Evolutionary conservation across 805 yeast genomes (phyloP).

Genomic region (Pichia cephalocereana): DNA sequence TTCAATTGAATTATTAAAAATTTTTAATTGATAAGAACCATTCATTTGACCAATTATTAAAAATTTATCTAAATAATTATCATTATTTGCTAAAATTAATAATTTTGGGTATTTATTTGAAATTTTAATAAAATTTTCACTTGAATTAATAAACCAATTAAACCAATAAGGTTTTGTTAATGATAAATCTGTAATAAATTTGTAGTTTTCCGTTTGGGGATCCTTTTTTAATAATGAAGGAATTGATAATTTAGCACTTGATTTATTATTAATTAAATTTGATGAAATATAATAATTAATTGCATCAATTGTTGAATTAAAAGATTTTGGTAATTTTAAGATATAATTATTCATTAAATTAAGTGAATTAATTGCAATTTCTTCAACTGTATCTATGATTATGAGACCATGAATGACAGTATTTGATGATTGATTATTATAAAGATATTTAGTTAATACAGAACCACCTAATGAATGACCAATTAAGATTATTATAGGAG

Average conservation of each 20-base stretch:
- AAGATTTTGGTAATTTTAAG: constrained; percentile 51
- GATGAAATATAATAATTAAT: constrained; percentile 74
- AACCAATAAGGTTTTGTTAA: constrained; percentile 66
- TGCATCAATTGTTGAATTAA: constrained; percentile 46
- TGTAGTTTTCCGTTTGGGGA: constrained; percentile 1
- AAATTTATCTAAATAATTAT: constrained; percentile 65
- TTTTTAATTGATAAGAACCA: constrained; percentile 86
- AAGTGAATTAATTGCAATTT: constrained; percentile 70
- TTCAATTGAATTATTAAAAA: constrained; percentile 37
- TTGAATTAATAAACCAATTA: constrained; percentile 71
- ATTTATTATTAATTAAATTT: constrained; percentile 41
- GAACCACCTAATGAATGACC: constrained; percentile 96
- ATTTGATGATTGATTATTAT: constrained; percentile 7
- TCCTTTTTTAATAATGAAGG: constrained; percentile 47
- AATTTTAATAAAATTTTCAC: constrained; percentile 35
- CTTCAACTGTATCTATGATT: constrained; percentile 90
- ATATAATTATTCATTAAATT: constrained; percentile 60
- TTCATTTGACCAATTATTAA: constrained; percentile 97
- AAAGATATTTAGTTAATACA: constrained; percentile 49
- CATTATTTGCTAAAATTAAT: constrained; percentile 80
- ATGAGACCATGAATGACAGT: constrained; percentile 44
- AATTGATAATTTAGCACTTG: constrained; percentile 68
- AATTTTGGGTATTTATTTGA: constrained; percentile 47
- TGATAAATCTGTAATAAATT: constrained; percentile 60
- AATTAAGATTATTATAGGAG: constrained; percentile 41